These are phyloP conservation scores for Trichoderma lentiforme DNA, from an alignment of 2,329 filamentous ascomycete genomes.

Conservation along the genomic window DNA sequence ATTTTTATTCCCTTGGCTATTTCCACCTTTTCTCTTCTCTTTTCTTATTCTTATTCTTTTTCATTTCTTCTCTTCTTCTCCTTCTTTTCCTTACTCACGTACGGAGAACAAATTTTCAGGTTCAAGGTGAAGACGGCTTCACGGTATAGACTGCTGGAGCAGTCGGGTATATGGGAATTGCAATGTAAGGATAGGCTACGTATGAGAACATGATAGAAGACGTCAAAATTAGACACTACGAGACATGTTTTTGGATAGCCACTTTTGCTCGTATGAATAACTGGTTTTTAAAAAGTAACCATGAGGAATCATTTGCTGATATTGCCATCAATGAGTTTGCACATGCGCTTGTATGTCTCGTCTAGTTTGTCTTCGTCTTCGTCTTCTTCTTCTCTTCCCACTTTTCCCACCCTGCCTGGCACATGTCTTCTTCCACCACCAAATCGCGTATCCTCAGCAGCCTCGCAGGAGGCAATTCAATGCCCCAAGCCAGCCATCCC, in stretches of 20 bases:
- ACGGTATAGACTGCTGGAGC: background rate
- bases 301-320: background rate
- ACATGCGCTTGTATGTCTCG: background rate
- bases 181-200: background rate
- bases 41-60: background rate
- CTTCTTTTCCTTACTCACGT: background rate
- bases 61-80: background rate
- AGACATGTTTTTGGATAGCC: background rate
- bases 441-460: conserved; percentile 76
- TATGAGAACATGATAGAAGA: background rate
- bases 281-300: background rate
- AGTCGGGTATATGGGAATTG: background rate
- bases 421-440: conserved; percentile 81
- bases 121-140: background rate
- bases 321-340: background rate
- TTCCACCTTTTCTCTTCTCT: background rate
- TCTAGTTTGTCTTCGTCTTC: conserved; percentile 28
- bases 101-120: background rate
- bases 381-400: conserved; percentile 61
- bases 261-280: background rate
- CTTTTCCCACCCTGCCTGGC: conserved; percentile 89
- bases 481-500: conserved; percentile 68
- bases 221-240: background rate
- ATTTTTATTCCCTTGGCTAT: background rate
- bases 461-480: conserved; percentile 63